phyloP scores from a whole-genome alignment of 2,329 filamentous ascomycete species.

The Ascochyta fabae region DNA sequence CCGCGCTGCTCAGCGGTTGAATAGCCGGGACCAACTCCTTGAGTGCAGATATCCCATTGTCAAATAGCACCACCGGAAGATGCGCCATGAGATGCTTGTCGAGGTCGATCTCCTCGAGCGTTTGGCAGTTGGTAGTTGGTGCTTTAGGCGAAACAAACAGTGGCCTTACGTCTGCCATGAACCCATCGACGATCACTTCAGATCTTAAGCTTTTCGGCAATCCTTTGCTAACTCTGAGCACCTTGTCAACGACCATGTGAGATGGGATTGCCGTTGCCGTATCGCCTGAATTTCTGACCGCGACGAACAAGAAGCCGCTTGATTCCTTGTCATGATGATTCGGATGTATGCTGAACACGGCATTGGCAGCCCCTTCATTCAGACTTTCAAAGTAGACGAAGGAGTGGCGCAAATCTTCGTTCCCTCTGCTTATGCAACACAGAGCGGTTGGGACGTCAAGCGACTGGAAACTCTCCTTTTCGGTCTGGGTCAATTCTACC shows the following conservation, averaged over 20 bases:
- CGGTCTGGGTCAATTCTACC: conserved; percentile 13
- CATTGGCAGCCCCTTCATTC: conserved; percentile 45
- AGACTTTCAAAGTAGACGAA: conserved; percentile 34
- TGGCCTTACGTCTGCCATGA: conserved; percentile 37
- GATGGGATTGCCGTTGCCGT: conserved; percentile 17
- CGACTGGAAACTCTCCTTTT: conserved; percentile 13
- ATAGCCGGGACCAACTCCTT: conserved; percentile 7
- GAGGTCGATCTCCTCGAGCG: conserved; percentile 12
- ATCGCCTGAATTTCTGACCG: conserved; percentile 10
- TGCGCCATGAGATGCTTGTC: conserved; percentile 15
- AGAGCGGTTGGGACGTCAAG: conserved; percentile 16
- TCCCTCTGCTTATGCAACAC: conserved; percentile 23
- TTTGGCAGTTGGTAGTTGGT: conserved; percentile 2
- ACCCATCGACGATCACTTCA: conserved; percentile 35
- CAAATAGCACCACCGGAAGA: conserved; percentile 4
- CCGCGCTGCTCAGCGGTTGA: conserved; percentile 13
- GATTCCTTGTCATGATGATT: not conserved
- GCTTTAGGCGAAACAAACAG: conserved; percentile 28
- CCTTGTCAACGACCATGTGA: conserved; percentile 22
- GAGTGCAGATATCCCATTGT: conserved; percentile 9
- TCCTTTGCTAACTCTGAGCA: conserved; percentile 43
- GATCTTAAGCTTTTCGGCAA: conserved; percentile 33
- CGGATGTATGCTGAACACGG: conserved; percentile 37
- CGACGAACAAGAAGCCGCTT: conserved; percentile 25
- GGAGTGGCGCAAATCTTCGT: conserved; percentile 4